phyloP scores from a whole-genome alignment of 2,329 filamentous ascomycete species.

The Zymoseptoria crescenta region DNA sequence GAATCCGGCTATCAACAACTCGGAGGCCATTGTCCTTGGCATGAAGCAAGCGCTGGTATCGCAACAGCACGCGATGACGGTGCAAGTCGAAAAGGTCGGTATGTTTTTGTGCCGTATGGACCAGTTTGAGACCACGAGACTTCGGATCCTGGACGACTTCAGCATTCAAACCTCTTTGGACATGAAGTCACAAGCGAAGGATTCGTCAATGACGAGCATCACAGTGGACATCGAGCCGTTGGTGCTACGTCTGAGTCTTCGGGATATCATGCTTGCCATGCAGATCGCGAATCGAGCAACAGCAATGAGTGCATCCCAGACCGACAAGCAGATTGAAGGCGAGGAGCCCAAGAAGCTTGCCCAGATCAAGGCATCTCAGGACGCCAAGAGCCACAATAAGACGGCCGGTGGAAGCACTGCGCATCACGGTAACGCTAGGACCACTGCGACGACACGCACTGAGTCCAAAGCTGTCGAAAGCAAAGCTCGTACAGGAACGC shows the following conservation, averaged over 20 bases:
- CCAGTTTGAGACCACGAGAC: conserved; percentile 78
- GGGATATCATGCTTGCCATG: conserved; percentile 87
- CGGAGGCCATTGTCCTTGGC: conserved; percentile 89
- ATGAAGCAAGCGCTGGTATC: conserved; percentile 90
- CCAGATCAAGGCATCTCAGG: conserved; percentile 38
- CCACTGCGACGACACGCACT: conserved; percentile 37
- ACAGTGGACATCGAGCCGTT: conserved; percentile 84
- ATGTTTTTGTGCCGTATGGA: conserved; percentile 99
- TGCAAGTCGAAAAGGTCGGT: conserved; percentile 88
- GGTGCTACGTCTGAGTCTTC: conserved; percentile 78
- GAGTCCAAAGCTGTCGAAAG: conserved; percentile 41
- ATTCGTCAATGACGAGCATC: conserved; percentile 63
- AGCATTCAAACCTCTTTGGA: conserved; percentile 87
- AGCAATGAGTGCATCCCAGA: conserved; percentile 59
- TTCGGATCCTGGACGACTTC: conserved; percentile 95
- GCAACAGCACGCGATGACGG: conserved; percentile 84
- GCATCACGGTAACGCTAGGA: neutral
- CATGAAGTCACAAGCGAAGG: conserved; percentile 52
- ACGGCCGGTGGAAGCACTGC: conserved; percentile 27
- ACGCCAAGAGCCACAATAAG: conserved; percentile 40
- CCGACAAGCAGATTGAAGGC: conserved; percentile 39
- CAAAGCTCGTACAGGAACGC: conserved; percentile 32
- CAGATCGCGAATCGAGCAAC: conserved; percentile 89
- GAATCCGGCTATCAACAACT: conserved; percentile 80
- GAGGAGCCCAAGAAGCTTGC: conserved; percentile 51